Conservation (phyloP, 1,284 basidiomycete genomes). For the Ceratorhiza oryzae-sativae region DNA sequence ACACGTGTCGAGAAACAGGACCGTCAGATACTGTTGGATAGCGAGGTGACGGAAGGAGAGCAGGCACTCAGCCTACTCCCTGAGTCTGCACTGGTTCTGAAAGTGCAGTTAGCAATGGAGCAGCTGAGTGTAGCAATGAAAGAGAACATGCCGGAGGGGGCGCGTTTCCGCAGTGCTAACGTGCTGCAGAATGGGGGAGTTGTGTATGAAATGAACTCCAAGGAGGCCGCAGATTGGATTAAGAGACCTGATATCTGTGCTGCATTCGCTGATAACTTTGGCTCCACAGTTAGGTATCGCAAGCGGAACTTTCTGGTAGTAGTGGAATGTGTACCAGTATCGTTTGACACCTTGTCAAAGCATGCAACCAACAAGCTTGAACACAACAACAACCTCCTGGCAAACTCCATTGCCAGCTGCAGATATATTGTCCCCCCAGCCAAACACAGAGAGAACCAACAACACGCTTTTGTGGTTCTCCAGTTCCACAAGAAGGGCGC, state of each 20-base stretch:
- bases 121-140: neutral
- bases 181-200: conserved; percentile 10
- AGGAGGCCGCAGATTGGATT: conserved; percentile 10
- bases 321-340: neutral
- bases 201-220: conserved; percentile 5
- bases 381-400: conserved; percentile 1
- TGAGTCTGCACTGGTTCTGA: neutral
- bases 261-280: conserved; percentile 22
- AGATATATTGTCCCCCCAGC: neutral
- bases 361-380: neutral
- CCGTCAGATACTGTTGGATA: neutral
- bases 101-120: conserved; percentile 4
- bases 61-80: neutral
- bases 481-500: neutral
- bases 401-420: neutral
- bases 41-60: neutral
- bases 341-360: neutral
- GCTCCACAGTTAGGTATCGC: neutral
- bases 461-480: neutral
- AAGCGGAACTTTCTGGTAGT: neutral
- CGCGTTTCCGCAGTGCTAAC: neutral
- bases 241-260: conserved; percentile 11
- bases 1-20: neutral
- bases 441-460: neutral
- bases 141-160: neutral